phyloP scores from a whole-genome alignment of 371 early-diverging fungal species.

The Batkoa obscura region DNA sequence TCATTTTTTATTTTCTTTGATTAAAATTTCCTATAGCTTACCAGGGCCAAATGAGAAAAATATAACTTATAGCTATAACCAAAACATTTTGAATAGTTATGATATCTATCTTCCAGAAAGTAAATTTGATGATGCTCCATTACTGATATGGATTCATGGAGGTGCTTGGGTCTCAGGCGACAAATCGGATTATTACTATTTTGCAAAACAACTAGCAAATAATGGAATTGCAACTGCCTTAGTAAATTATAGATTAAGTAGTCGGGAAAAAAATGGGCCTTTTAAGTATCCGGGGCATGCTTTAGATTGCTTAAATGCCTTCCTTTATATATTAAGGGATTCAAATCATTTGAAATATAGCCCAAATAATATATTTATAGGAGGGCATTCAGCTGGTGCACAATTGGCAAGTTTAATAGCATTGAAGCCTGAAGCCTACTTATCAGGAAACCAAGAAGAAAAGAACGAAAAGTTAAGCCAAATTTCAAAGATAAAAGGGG shows the following conservation, averaged over 20 bases:
- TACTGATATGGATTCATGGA: conserved; percentile 1
- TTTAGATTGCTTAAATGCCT: not conserved
- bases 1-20: no score
- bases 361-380: not conserved
- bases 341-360: not conserved
- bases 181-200: not conserved
- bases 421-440: not conserved
- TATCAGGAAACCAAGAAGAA: not conserved
- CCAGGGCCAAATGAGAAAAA: no score
- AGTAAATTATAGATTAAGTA: not conserved
- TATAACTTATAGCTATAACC: no score
- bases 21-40: no score
- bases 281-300: not conserved
- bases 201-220: not conserved
- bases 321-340: not conserved
- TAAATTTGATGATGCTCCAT: not conserved
- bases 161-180: not conserved
- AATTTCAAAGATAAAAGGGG: not conserved
- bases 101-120: not conserved
- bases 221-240: not conserved
- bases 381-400: not conserved
- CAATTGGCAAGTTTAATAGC: not conserved
- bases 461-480: not conserved
- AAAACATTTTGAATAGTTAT: not conserved
- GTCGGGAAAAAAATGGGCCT: not conserved